These are phyloP conservation scores for Phoma sp. DNA, from an alignment of 2,329 filamentous ascomycete species.

Conservation along the genomic window DNA sequence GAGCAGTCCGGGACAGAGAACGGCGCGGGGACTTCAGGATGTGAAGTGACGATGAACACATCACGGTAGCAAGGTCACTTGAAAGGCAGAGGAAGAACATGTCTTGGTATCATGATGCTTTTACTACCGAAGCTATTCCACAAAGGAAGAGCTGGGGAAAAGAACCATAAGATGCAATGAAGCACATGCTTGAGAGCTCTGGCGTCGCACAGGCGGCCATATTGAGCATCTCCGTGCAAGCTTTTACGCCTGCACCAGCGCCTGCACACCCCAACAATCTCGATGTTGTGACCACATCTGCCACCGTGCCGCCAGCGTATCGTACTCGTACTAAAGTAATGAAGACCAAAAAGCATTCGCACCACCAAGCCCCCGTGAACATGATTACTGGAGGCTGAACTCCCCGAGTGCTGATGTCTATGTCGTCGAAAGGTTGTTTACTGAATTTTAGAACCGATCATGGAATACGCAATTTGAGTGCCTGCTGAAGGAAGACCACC, in stretches of 20 bases:
- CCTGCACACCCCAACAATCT: constrained; percentile 31
- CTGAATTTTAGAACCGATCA: constrained; percentile 38
- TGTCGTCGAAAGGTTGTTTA: constrained; percentile 36
- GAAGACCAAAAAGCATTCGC: constrained; percentile 33
- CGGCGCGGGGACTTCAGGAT: too few relatives aligned
- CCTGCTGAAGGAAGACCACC: constrained; percentile 29
- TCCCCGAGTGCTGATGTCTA: constrained; percentile 44
- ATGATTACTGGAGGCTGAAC: constrained; percentile 40
- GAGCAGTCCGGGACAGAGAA: too few relatives aligned
- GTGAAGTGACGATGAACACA: too few relatives aligned
- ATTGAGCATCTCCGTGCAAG: constrained; percentile 37
- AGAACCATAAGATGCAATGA: constrained; percentile 30
- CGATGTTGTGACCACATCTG: constrained; percentile 26
- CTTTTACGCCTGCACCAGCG: constrained; percentile 37
- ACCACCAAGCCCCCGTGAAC: constrained; percentile 27
- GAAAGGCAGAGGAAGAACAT: neutral
- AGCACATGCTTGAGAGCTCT: constrained; percentile 35
- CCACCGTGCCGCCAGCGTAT: constrained; percentile 32
- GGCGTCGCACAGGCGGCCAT: constrained; percentile 41
- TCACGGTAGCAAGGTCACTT: neutral
- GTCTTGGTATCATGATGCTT: constrained; percentile 40
- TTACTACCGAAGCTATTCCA: constrained; percentile 38
- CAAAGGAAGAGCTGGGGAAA: constrained; percentile 22
- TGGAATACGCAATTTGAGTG: constrained; percentile 22
- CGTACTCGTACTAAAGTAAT: constrained; percentile 31